Conservation (phyloP, 176 grass and related monocot species). For the Metroxylon sagu region DNA sequence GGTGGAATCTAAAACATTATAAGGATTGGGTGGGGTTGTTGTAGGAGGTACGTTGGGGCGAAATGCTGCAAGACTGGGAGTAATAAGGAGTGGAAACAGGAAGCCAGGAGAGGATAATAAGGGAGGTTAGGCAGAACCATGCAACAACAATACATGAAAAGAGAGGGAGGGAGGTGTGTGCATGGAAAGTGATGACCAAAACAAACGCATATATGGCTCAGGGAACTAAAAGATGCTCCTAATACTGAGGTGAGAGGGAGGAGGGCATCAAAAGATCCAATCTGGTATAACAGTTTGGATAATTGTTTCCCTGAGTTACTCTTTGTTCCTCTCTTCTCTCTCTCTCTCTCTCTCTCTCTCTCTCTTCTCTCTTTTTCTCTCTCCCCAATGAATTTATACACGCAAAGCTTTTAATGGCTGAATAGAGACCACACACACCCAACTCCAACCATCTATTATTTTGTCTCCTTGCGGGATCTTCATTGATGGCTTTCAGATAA, state of each 20-base stretch:
- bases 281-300: slow-evolving; percentile 6
- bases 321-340: slow-evolving; percentile 17
- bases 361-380: slow-evolving; percentile 5
- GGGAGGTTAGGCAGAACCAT: no score
- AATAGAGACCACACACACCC: slow-evolving; percentile 66
- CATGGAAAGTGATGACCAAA: slow-evolving; percentile 6
- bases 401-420: slow-evolving; percentile 97
- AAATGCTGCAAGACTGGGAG: no score
- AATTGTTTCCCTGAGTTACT: slow-evolving; percentile 11
- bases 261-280: not conserved
- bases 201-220: not conserved
- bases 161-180: not conserved
- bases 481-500: slow-evolving; percentile 56
- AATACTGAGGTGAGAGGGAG: not conserved
- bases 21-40: slow-evolving; percentile 33
- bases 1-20: slow-evolving; percentile 97
- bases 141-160: not conserved
- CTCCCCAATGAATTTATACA: slow-evolving; percentile 23
- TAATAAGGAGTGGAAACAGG: not conserved
- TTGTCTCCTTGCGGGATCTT: slow-evolving; percentile 70
- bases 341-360: not conserved
- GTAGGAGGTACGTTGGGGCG: no score
- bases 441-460: slow-evolving; percentile 50
- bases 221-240: slow-evolving; percentile 10
- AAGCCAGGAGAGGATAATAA: not conserved